Evolutionary conservation across 164 flowering plant genomes (phyloP).

Genomic region (Chloranthus sessilifolius): DNA sequence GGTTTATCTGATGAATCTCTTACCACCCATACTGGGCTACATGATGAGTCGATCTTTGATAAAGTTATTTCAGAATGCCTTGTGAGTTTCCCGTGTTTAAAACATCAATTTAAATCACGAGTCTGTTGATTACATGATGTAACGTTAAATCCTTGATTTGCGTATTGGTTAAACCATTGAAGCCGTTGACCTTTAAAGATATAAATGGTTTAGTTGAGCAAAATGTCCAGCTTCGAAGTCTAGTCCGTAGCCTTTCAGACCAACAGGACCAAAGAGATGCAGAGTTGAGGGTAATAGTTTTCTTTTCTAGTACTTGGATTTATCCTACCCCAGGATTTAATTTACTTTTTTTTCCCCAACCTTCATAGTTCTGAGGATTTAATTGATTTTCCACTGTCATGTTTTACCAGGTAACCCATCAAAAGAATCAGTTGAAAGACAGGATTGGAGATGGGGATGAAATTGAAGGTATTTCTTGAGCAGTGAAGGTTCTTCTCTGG

Average conservation of each 20-base stretch:
- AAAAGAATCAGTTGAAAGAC: constrained; percentile 85
- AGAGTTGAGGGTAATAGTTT: constrained; percentile 81
- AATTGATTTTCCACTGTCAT: background rate
- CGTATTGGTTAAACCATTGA: constrained; percentile 1
- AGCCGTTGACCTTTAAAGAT: constrained; percentile 75
- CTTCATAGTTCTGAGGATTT: constrained; percentile 1
- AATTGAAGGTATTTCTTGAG: constrained; percentile 62
- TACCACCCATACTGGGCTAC: constrained; percentile 14
- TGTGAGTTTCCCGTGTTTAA: constrained; percentile 14
- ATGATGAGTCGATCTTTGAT: constrained; percentile 42
- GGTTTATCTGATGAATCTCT: constrained; percentile 21
- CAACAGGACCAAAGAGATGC: constrained; percentile 53
- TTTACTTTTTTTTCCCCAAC: too few relatives aligned
- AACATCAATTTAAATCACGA: background rate
- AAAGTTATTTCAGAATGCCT: constrained; percentile 48
- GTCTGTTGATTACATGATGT: background rate
- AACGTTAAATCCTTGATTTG: background rate
- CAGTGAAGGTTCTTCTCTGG: background rate
- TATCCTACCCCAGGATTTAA: too few relatives aligned
- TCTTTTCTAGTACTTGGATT: too few relatives aligned
- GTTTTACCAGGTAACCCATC: constrained; percentile 59
- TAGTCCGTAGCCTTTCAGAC: constrained; percentile 69
- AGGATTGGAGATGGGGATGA: constrained; percentile 83
- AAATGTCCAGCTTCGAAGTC: constrained; percentile 82
- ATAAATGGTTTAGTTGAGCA: constrained; percentile 92